Conservation (phyloP, 805 yeast species). For the Naumovozyma dairenensis region DNA sequence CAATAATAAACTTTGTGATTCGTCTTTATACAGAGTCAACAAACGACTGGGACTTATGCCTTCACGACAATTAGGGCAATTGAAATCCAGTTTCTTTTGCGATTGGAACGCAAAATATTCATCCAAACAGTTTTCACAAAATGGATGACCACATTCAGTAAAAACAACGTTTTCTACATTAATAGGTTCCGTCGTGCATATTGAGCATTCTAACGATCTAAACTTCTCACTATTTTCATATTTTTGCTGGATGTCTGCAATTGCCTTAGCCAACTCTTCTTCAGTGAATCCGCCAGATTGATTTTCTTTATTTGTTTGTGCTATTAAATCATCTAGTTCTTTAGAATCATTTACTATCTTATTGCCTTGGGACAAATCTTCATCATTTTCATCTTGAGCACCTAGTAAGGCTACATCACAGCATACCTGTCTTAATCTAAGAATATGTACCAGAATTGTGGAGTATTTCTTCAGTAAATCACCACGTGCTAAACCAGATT, state of each 20-base stretch:
- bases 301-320: neutral
- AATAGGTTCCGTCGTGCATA: constrained; percentile 67
- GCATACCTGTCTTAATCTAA: constrained; percentile 79
- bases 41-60: constrained; percentile 41
- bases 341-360: constrained; percentile 5
- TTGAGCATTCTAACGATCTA: constrained; percentile 63
- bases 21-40: constrained; percentile 25
- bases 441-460: constrained; percentile 69
- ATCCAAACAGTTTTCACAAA: constrained; percentile 61
- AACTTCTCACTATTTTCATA: constrained; percentile 26
- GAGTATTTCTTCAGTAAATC: constrained; percentile 63
- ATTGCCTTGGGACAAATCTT: constrained; percentile 27
- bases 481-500: constrained; percentile 52
- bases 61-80: constrained; percentile 73
- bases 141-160: constrained; percentile 73
- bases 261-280: constrained; percentile 4
- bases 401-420: constrained; percentile 68
- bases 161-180: constrained; percentile 44
- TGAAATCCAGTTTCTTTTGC: constrained; percentile 33
- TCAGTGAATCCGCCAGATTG: constrained; percentile 1
- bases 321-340: constrained; percentile 3
- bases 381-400: constrained; percentile 43
- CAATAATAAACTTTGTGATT: constrained; percentile 9
- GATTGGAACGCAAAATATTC: constrained; percentile 68
- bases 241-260: constrained; percentile 10